phyloP scores from a whole-genome alignment of 495 filamentous ascomycete species.

The Aspergillus indologenus region DNA sequence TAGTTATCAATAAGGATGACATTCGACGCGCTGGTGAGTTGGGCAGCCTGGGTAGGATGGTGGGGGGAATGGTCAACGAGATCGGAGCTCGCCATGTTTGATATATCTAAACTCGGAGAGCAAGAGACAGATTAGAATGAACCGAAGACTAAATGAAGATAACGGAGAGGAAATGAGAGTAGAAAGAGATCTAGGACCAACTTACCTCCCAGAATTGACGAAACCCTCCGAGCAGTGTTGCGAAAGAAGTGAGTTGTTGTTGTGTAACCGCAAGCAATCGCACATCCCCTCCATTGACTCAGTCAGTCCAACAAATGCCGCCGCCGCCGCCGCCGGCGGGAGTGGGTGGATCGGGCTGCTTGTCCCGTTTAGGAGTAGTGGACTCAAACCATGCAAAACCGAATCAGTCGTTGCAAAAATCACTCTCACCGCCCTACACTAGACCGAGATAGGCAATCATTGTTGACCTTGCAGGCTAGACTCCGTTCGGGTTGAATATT shows the following conservation, averaged over 20 bases:
- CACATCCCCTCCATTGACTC: slow-evolving; percentile 4
- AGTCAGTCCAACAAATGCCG: neutral
- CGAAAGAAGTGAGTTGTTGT: too few species aligned
- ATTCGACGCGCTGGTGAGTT: slow-evolving; percentile 75
- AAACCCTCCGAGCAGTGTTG: slow-evolving; percentile 1
- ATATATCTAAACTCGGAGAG: neutral
- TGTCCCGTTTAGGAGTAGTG: slow-evolving; percentile 12
- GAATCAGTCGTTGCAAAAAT: slow-evolving; percentile 16
- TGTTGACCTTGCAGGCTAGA: slow-evolving; percentile 32
- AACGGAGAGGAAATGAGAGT: neutral
- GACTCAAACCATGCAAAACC: neutral
- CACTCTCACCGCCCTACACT: slow-evolving; percentile 37
- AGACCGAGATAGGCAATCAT: slow-evolving; percentile 39
- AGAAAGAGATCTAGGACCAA: neutral
- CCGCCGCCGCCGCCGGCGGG: too few species aligned
- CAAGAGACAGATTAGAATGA: slow-evolving; percentile 1
- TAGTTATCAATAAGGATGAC: slow-evolving; percentile 98
- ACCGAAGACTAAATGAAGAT: neutral
- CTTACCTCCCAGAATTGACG: slow-evolving; percentile 7
- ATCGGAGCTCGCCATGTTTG: slow-evolving; percentile 44
- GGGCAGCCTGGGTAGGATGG: slow-evolving; percentile 65
- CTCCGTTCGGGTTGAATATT: slow-evolving; percentile 23
- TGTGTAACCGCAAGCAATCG: neutral
- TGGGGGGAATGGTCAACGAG: slow-evolving; percentile 84
- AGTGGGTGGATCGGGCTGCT: slow-evolving; percentile 7